Evolutionary conservation across 805 yeast species (phyloP).

Genomic region (Pichia scutulata): DNA sequence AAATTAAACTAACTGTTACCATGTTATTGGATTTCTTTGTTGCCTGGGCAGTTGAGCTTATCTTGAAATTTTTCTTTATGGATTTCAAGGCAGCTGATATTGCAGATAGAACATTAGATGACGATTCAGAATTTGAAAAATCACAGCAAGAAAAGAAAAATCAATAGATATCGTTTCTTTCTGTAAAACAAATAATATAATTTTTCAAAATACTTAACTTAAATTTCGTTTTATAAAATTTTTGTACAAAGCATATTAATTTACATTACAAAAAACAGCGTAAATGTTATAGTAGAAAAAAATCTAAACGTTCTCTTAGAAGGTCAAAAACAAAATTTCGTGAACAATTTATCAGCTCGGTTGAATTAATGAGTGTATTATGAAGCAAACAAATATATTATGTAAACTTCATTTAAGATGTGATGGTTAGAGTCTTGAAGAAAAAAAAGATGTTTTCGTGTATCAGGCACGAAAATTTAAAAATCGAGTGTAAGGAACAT

Average conservation of each 20-base stretch:
- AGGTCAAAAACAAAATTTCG: no score
- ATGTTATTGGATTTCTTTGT: constrained; percentile 70
- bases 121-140: constrained; percentile 9
- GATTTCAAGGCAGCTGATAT: constrained; percentile 91
- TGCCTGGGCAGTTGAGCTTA: constrained; percentile 69
- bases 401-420: no score
- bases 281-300: no score
- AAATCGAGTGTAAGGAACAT: neutral
- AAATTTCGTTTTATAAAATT: neutral
- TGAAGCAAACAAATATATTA: no score
- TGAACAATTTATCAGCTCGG: no score
- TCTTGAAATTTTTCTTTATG: constrained; percentile 80
- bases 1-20: constrained; percentile 63
- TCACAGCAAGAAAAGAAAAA: constrained; percentile 7
- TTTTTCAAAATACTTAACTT: no score
- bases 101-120: constrained; percentile 38
- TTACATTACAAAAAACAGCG: neutral
- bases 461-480: no score
- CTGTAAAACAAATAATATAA: neutral
- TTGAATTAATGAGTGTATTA: no score
- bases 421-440: no score
- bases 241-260: neutral
- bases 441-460: no score
- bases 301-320: no score
- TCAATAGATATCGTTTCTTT: neutral